Evolutionary conservation across 2,329 filamentous ascomycete species (phyloP), one percentile per base, ranked within the genome.

Genomic region (Beauveria brongniartii): DNA sequence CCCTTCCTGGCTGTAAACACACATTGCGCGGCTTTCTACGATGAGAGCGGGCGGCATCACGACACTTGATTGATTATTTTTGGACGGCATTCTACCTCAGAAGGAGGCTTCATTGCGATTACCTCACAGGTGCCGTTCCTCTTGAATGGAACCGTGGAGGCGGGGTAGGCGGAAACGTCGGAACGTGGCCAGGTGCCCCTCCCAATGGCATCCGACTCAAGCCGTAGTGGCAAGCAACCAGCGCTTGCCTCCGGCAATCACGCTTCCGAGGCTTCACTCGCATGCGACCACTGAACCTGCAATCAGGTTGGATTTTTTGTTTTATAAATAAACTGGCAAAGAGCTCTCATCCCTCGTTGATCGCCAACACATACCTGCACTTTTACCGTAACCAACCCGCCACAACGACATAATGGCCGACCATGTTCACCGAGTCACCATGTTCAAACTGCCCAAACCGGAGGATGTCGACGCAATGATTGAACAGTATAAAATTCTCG

Each of bases 361-460:
- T 37, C 12, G 14, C 14, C 34, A 37, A 16, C 14, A 37, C 34
- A 37, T 6, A 37, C 12, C 5, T 22, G 24, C 30, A 53, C 12
- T 24, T 22, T 43, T 43, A 8, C 34, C 7, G 8, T 44, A 22
- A 18, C 30, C 61, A 41, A 44, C 48, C 40, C 34, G 46, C 34
- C 26, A 5, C 48, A 41, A 22, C 20, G 14, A 55, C 62, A 22
- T 47, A 3, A 59, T 81, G 77, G 70, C 74, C 20, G 69, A 70
- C 64, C 74, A 72, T 53, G 71, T 82, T 62, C 75, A 79, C 67
- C 75, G 80, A 58, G 69, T 80, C 41, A 82, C 80, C 64, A 75
- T 82, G 74, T 82, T 82, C 76, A 82, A 82, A 73, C 66, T 81
- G 43, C 75, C 78, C 24, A 73, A 75, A 51, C 67, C 70, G 61